These are phyloP conservation scores for Sporothrix humicola DNA, from an alignment of 2,329 filamentous ascomycete species.

Conservation along the genomic window DNA sequence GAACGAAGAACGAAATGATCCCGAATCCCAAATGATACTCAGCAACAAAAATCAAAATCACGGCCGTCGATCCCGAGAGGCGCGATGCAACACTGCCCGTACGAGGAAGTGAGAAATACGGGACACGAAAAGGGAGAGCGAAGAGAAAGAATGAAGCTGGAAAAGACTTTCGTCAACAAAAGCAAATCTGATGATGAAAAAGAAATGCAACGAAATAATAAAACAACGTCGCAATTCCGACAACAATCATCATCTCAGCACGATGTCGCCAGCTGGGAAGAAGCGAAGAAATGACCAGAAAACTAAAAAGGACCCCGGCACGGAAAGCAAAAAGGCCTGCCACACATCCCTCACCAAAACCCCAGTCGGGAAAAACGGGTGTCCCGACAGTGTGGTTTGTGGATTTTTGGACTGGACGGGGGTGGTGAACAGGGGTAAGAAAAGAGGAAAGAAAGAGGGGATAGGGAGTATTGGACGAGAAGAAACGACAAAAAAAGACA, in stretches of 20 bases:
- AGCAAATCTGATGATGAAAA: too few relatives aligned
- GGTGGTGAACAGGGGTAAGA: slow-evolving; percentile 3
- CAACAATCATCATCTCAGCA: too few relatives aligned
- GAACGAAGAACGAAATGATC: too few relatives aligned
- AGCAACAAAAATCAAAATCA: background rate
- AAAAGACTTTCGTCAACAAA: too few relatives aligned
- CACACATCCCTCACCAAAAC: background rate
- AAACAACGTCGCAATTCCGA: too few relatives aligned
- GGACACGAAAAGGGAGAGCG: background rate
- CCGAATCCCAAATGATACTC: too few relatives aligned
- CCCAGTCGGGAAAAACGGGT: slow-evolving; percentile 7
- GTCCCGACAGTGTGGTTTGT: slow-evolving; percentile 36
- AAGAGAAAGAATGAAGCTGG: background rate
- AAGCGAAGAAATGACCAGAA: too few relatives aligned
- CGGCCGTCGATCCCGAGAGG: background rate
- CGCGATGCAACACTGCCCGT: slow-evolving; percentile 21
- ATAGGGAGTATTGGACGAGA: too few relatives aligned
- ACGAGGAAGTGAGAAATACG: slow-evolving; percentile 4
- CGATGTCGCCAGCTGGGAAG: too few relatives aligned
- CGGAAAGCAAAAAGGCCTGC: background rate
- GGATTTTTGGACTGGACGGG: slow-evolving; percentile 26
- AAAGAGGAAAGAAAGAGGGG: too few relatives aligned
- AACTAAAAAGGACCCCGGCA: background rate
- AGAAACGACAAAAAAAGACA: background rate
- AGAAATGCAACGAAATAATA: too few relatives aligned